Conservation (phyloP, 805 yeast species). For the Candida piceae region DNA sequence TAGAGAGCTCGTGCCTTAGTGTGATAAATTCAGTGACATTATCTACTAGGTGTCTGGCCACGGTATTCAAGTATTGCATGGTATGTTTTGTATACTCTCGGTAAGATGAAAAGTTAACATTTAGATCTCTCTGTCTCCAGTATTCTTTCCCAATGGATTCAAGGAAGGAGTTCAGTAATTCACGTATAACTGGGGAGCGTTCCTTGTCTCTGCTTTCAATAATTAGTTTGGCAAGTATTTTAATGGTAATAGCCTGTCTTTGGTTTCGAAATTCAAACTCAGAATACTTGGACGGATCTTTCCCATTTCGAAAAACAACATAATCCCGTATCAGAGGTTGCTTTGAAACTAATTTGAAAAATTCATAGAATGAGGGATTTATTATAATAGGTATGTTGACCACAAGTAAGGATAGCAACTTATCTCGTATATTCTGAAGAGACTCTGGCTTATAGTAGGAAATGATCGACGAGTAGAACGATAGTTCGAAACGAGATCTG, state of each 20-base stretch:
- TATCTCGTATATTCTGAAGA: constrained; percentile 6
- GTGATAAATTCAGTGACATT: constrained; percentile 16
- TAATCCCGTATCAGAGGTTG: constrained; percentile 8
- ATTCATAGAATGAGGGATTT: constrained; percentile 11
- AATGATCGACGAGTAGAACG: constrained; percentile 19
- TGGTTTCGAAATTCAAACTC: constrained; percentile 13
- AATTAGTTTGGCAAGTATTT: constrained; percentile 18
- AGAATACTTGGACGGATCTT: constrained; percentile 11
- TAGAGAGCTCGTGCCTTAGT: constrained; percentile 16
- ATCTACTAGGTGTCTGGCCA: constrained; percentile 12
- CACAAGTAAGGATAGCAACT: constrained; percentile 13
- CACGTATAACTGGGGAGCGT: no score
- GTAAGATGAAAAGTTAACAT: constrained; percentile 1
- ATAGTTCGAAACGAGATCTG: constrained; percentile 17
- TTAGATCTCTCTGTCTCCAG: constrained; percentile 6
- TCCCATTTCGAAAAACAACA: constrained; percentile 19
- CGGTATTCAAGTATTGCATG: constrained; percentile 22
- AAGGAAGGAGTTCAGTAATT: no score
- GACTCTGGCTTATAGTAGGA: constrained; percentile 10
- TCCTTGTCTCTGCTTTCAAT: constrained; percentile 13
- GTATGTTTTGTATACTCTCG: constrained; percentile 16
- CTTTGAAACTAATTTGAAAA: constrained; percentile 11
- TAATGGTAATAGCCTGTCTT: constrained; percentile 16
- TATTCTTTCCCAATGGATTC: constrained; percentile 19
- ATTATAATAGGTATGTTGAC: constrained; percentile 13